Conservation (phyloP, 768 basidiomycete species). For the Agrocybe praecox region DNA sequence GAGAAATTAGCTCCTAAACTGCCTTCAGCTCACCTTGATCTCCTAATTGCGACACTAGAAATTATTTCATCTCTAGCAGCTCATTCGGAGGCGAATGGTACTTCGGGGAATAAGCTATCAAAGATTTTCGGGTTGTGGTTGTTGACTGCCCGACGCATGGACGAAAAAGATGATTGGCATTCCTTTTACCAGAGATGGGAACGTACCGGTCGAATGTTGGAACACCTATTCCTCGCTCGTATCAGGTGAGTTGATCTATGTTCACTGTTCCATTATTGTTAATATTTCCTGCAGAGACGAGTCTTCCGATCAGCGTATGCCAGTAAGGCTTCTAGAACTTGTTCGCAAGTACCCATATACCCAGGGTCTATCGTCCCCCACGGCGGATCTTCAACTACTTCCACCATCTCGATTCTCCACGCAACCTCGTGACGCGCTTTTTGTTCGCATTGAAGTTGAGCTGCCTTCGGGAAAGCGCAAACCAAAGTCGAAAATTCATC, state of each 20-base stretch:
- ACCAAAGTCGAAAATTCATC: conserved; percentile 42
- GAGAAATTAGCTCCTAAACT: conserved; percentile 61
- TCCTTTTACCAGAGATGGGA: conserved; percentile 80
- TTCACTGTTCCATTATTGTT: neutral
- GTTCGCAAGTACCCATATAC: conserved; percentile 70
- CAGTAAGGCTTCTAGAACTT: conserved; percentile 70
- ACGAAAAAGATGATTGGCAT: conserved; percentile 58
- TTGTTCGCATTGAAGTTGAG: conserved; percentile 66
- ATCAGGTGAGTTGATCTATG: conserved; percentile 55
- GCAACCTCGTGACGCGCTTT: conserved; percentile 60
- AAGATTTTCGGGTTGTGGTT: conserved; percentile 79
- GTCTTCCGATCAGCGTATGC: conserved; percentile 55
- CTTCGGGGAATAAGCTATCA: conserved; percentile 77
- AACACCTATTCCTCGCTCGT: conserved; percentile 74
- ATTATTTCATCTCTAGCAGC: conserved; percentile 72
- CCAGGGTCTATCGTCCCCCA: conserved; percentile 31
- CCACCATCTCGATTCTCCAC: conserved; percentile 73
- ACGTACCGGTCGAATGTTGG: conserved; percentile 66
- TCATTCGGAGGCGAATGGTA: conserved; percentile 71
- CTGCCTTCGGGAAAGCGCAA: conserved; percentile 40
- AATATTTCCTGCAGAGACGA: conserved; percentile 53
- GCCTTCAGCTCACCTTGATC: conserved; percentile 56
- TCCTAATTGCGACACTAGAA: conserved; percentile 60
- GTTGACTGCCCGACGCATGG: conserved; percentile 48
- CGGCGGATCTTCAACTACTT: conserved; percentile 43